Evolutionary conservation across 2,329 filamentous ascomycete species (phyloP).

Genomic region (Teratosphaeria viscida): DNA sequence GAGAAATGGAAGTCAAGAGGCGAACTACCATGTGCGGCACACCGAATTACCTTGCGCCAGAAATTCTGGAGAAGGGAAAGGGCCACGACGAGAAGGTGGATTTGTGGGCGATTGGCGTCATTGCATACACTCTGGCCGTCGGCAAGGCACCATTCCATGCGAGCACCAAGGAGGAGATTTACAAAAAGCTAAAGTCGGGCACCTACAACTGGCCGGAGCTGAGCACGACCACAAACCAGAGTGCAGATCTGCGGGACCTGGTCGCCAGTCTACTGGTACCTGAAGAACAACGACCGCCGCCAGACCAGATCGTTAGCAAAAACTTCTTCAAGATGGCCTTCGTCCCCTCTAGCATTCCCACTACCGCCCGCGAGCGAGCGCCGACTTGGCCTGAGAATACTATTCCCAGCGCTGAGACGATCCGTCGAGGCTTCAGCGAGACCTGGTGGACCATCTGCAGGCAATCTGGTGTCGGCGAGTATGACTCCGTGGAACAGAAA

Average conservation of each 20-base stretch:
- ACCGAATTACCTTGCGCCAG: conserved; percentile 95
- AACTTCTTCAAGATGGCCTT: conserved; percentile 69
- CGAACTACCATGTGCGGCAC: conserved; percentile 93
- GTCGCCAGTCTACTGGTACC: conserved; percentile 67
- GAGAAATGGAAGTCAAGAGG: conserved; percentile 70
- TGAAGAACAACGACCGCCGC: conserved; percentile 62
- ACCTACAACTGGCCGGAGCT: conserved; percentile 71
- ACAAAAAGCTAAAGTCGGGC: conserved; percentile 55
- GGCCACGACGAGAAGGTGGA: conserved; percentile 97
- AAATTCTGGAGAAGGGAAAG: conserved; percentile 89
- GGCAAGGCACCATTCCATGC: conserved; percentile 96
- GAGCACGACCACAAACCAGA: conserved; percentile 56
- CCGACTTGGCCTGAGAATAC: conserved; percentile 38
- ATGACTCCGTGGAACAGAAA: conserved; percentile 30
- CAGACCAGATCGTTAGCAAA: conserved; percentile 69
- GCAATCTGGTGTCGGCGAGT: conserved; percentile 40
- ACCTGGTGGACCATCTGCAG: conserved; percentile 42
- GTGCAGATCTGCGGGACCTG: conserved; percentile 69
- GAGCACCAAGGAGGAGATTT: conserved; percentile 76
- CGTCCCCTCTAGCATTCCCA: conserved; percentile 49
- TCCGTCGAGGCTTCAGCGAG: conserved; percentile 39
- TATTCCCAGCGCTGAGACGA: conserved; percentile 33
- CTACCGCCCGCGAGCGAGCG: conserved; percentile 33
- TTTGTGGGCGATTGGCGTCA: conserved; percentile 96
- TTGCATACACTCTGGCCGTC: conserved; percentile 95